A percentile compares a stretch with the other conserved stretches of the same genome.
These are phyloP conservation scores for Lentinus brumalis DNA, from an alignment of 768 basidiomycete genomes.

Conservation along the genomic window DNA sequence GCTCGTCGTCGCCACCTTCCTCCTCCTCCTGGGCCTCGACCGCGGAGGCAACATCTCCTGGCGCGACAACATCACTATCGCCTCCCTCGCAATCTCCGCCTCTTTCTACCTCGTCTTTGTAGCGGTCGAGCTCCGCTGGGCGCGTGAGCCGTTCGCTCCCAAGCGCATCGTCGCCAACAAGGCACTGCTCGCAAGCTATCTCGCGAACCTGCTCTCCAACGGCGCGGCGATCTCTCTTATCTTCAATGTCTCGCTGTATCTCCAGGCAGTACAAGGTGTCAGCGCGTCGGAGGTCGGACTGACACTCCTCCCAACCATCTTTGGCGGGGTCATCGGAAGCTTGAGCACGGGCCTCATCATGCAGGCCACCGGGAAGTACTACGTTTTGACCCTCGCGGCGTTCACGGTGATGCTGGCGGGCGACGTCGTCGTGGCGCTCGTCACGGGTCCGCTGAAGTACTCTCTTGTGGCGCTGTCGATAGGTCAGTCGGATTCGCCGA, in stretches of 20 bases:
- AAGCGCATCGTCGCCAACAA: conserved; percentile 51
- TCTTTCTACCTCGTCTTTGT: conserved; percentile 37
- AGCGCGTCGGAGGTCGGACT: conserved; percentile 52
- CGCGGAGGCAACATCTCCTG: conserved; percentile 36
- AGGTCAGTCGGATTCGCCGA: conserved; percentile 35
- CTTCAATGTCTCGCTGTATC: conserved; percentile 57
- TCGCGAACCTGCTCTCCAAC: conserved; percentile 60
- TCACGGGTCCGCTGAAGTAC: conserved; percentile 40
- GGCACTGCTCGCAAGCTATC: conserved; percentile 53
- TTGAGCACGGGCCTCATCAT: conserved; percentile 54
- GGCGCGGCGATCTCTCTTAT: conserved; percentile 46
- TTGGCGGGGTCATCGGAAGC: conserved; percentile 51
- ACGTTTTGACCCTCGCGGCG: conserved; percentile 47
- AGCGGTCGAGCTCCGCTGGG: conserved; percentile 49
- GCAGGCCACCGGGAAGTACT: conserved; percentile 61
- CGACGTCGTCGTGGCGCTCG: conserved; percentile 37
- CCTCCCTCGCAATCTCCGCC: conserved; percentile 16
- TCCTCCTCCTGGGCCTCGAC: conserved; percentile 60
- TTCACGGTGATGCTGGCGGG: conserved; percentile 44
- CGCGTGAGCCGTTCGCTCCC: conserved; percentile 64
- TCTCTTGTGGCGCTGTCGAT: conserved; percentile 42
- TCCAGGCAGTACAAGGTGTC: conserved; percentile 56
- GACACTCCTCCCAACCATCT: conserved; percentile 51
- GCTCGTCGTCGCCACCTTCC: conserved; percentile 57
- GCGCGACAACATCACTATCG: conserved; percentile 27